Base-by-base conservation (phyloP, 2,329 filamentous ascomycete species). In the Teratosphaeria destructans region DNA sequence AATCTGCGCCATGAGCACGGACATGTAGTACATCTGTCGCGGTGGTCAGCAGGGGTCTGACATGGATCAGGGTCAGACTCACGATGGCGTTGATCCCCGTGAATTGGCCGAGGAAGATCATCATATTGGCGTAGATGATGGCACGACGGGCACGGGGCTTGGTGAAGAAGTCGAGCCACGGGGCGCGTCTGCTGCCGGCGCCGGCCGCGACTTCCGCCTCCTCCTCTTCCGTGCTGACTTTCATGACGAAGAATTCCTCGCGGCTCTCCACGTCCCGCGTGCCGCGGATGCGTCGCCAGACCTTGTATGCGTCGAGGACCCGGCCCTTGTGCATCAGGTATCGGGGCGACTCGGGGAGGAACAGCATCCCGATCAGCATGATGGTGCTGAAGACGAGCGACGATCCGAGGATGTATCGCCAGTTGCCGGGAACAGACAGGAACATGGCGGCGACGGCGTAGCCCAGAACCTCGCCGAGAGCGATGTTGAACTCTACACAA, bases 391-490 rank as follows among this genome's bases (percentile, higher is more conserved):
- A 89, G 52, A 89, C 70, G 1, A 89, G 79, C 0, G 86, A 89
- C 1, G 84, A 87, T 4, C 86, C 87, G 1, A 90, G 82, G 61
- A 90, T 89, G 70, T 84, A 89, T 43, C 87, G 80, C 87, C 87
- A 90, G 75, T 85, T 86, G 16, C 86, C 87, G 0, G 76, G 73
- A 2, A 90, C 85, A n/a, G 77, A 80, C 62, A 89, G 77, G 72
- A 90, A 90, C 59, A 89, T 88, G 54, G 87, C 87, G 0, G 84
- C 86, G 1, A 89, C 81, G 5, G 84, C 86, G 61, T 89, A 89
- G 2, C 87, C 87, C 1, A 90, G 76, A 2, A 90, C 86, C 66
- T 89, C 87, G 32, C 87, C 87, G 0, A 90, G 78, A 0, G 87
- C 87, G 67, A 90, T 90, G 73, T 87, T 89, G 73, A 89, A 83